A percentile compares a stretch with the other conserved stretches of the same genome.
These are phyloP conservation scores for Curvularia spicifera DNA, from an alignment of 2,329 filamentous ascomycete species.

Conservation along the genomic window DNA sequence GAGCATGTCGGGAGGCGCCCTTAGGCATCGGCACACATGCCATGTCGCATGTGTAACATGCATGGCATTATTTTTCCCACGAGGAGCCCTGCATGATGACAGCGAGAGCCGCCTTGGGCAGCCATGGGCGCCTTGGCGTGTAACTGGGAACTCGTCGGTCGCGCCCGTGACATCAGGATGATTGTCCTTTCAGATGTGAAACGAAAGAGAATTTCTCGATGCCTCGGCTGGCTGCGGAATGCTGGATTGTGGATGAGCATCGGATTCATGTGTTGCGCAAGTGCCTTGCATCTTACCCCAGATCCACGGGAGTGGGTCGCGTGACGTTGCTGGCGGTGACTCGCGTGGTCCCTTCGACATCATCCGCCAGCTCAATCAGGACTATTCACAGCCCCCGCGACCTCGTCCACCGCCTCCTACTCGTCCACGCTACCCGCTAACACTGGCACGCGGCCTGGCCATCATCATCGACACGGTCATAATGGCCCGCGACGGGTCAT, in stretches of 20 bases:
- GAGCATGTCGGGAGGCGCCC: constrained; percentile 4
- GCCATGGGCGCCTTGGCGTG: not conserved
- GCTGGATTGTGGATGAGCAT: constrained; percentile 1
- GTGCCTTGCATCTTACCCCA: constrained; percentile 19
- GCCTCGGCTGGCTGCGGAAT: not conserved
- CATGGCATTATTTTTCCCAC: not conserved
- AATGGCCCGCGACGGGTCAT: constrained; percentile 2
- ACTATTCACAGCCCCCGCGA: constrained; percentile 12
- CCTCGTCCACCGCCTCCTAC: constrained; percentile 13
- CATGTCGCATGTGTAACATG: not conserved
- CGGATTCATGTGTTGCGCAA: constrained; percentile 1
- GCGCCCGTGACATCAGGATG: not conserved
- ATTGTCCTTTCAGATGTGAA: not conserved
- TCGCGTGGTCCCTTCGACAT: constrained; percentile 18
- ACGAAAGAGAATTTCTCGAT: not conserved
- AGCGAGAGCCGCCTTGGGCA: not conserved
- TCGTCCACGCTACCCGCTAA: constrained; percentile 15
- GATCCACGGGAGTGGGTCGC: constrained; percentile 16
- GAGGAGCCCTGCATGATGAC: not conserved
- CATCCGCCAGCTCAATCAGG: constrained; percentile 17
- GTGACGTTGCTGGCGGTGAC: constrained; percentile 18
- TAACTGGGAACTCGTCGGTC: not conserved
- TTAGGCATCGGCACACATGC: constrained; percentile 4
- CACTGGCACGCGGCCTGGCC: constrained; percentile 15
- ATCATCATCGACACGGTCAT: constrained; percentile 13